These are phyloP conservation scores for Epichloe hybrida DNA, from an alignment of 2,329 filamentous ascomycete genomes.

Conservation along the genomic window DNA sequence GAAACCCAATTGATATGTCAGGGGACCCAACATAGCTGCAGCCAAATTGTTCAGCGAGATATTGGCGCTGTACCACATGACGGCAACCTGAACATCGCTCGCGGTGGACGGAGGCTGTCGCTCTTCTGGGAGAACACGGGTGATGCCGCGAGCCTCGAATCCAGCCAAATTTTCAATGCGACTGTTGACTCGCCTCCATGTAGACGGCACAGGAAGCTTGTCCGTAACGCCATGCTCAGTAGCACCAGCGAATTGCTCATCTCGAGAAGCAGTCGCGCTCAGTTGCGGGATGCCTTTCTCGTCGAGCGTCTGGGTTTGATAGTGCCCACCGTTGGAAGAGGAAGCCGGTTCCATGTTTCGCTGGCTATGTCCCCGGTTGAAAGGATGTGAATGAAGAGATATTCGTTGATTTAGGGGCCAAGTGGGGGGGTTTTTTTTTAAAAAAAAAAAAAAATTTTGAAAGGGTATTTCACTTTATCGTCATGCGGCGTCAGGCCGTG, in stretches of 20 bases:
- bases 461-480: background rate
- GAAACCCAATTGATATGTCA: slow-evolving; percentile 57
- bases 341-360: background rate
- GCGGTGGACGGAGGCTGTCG: slow-evolving; percentile 19
- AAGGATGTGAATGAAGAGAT: no score
- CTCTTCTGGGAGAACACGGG: slow-evolving; percentile 23
- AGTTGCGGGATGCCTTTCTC: background rate
- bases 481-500: background rate
- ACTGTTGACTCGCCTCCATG: slow-evolving; percentile 9
- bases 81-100: slow-evolving; percentile 24
- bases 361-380: no score
- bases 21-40: slow-evolving; percentile 56
- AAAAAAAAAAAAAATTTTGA: no score
- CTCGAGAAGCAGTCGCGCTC: background rate
- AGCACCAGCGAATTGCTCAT: background rate
- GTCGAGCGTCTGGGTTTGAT: background rate
- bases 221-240: background rate
- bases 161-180: slow-evolving; percentile 20
- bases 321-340: background rate
- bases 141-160: slow-evolving; percentile 27
- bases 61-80: slow-evolving; percentile 32
- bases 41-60: slow-evolving; percentile 37
- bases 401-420: no score
- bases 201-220: slow-evolving; percentile 1
- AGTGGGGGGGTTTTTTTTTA: no score